Percentiles rank a stretch among this genome's conserved stretches.
Evolutionary conservation across 2,329 filamentous ascomycete genomes (phyloP).

Genomic region (Xenoacremonium recifei): DNA sequence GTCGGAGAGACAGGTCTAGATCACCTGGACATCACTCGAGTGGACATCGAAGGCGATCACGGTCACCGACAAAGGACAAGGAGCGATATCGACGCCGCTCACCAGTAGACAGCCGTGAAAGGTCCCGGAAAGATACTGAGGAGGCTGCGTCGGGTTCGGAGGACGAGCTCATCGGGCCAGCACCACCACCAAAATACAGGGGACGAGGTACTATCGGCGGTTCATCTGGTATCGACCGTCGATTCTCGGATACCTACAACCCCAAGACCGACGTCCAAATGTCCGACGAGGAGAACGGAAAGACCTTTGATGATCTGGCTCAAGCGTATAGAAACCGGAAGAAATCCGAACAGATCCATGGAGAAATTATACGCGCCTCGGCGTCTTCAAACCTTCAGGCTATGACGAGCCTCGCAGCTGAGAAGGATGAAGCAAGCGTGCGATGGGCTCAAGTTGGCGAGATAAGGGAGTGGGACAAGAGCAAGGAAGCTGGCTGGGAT

Average conservation of each 20-base stretch:
- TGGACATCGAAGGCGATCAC: conserved; percentile 29
- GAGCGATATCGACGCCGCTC: conserved; percentile 35
- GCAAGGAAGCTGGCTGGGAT: conserved; percentile 39
- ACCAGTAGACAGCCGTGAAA: conserved; percentile 7
- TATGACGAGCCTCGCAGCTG: conserved; percentile 59
- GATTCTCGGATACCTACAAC: conserved; percentile 69
- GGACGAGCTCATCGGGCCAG: conserved; percentile 75
- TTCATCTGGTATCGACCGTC: conserved; percentile 70
- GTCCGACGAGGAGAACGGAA: conserved; percentile 45
- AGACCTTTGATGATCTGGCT: conserved; percentile 77
- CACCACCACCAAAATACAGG: conserved; percentile 53
- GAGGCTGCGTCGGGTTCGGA: conserved; percentile 63
- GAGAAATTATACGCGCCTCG: conserved; percentile 70
- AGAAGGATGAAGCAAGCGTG: conserved; percentile 63
- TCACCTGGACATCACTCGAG: conserved; percentile 26
- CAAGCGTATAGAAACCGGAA: conserved; percentile 79
- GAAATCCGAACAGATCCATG: conserved; percentile 72
- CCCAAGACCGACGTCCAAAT: conserved; percentile 55
- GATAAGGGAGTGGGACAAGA: conserved; percentile 58
- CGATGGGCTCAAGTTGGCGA: conserved; percentile 71
- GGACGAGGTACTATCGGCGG: conserved; percentile 67
- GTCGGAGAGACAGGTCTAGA: conserved; percentile 21
- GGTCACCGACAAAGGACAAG: conserved; percentile 29
- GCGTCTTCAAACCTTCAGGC: too few relatives aligned
- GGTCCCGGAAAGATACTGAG: conserved; percentile 2